Evolutionary conservation across 2,329 filamentous ascomycete genomes (phyloP), one percentile per base, ranked within the genome.

Genomic region (Fusarium keratoplasticum): DNA sequence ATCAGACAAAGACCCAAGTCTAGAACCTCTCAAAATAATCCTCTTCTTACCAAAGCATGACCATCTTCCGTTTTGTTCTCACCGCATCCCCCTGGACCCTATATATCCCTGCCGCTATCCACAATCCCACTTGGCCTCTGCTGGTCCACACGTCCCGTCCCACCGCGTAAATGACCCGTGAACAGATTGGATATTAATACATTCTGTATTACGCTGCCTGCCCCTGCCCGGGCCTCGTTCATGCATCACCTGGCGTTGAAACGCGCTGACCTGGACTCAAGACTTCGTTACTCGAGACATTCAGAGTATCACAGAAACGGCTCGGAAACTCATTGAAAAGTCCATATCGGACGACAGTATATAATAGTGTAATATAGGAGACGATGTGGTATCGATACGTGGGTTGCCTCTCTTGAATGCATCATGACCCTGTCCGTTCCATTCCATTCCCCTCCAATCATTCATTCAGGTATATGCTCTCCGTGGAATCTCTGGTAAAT

Each of bases 361-460:
- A 70, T 67, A 52, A 31, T 52, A 52, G 64, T 64, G 50, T 67
- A 52, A 61, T 54, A 47, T 70, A 76, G 69, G 67, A 72, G 66
- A 75, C 72, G 76, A 75, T 67, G 76, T 77, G 76, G 76, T 78
- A 77, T 77, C 76, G 76, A 70, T 72, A 76, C 63, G 73, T 74
- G 61, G 63, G 61, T 66, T 77, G 76, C 68, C 70, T 69, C 71
- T 66, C 67, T 69, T 57, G 52, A 64, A 72, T 76, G 72, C 76
- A 77, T 77, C 62, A 58, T 69, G 20, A 63, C 67, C 71, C 57
- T 66, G 61, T 50, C 38, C 38, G 6, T 13, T 20, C n/a, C 40
- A 42, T 42, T 13, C 47, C 42, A 57, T 29, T 55, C 33, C 18
- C 55, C n/a, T 38, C 55, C 62, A 36, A 67, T 71, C 65, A 61